A percentile compares a stretch with the other conserved stretches of the same genome.
These are phyloP conservation scores for Meyerozyma carpophila DNA, from an alignment of 1,139 yeast genomes.

Conservation along the genomic window DNA sequence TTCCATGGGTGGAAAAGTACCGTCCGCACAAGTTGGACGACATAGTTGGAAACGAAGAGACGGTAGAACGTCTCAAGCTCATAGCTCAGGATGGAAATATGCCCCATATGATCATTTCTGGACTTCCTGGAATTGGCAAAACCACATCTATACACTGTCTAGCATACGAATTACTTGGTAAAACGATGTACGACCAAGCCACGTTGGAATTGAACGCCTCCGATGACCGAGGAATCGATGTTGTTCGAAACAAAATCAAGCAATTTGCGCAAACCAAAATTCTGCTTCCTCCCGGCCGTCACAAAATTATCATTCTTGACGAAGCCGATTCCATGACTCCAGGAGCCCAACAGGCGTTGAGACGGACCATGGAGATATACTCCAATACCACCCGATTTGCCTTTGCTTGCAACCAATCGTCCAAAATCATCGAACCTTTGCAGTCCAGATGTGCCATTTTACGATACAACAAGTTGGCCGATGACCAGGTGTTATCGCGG, in stretches of 20 bases:
- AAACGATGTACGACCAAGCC: constrained; percentile 65
- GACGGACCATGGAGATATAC: constrained; percentile 96
- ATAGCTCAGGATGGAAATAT: constrained; percentile 91
- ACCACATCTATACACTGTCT: constrained; percentile 91
- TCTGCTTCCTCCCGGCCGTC: constrained; percentile 48
- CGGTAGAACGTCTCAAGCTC: constrained; percentile 74
- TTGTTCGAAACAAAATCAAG: constrained; percentile 43
- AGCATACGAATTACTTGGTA: constrained; percentile 77
- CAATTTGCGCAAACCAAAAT: constrained; percentile 74
- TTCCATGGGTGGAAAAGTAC: constrained; percentile 89
- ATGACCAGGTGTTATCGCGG: constrained; percentile 78
- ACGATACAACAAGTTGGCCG: constrained; percentile 74
- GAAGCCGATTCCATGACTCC: constrained; percentile 99
- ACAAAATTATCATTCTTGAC: constrained; percentile 84
- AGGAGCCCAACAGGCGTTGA: constrained; percentile 94
- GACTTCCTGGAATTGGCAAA: constrained; percentile 95
- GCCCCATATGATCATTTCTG: constrained; percentile 94
- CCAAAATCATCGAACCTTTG: constrained; percentile 91
- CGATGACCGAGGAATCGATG: constrained; percentile 48
- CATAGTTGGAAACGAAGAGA: constrained; percentile 90
- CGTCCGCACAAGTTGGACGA: constrained; percentile 76
- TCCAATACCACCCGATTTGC: constrained; percentile 95
- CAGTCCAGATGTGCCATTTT: constrained; percentile 96
- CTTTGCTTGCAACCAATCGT: constrained; percentile 93
- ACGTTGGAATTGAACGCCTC: constrained; percentile 71